These are phyloP conservation scores for Ambrosiella beaveri DNA, from an alignment of 2,329 filamentous ascomycete genomes.

Conservation along the genomic window DNA sequence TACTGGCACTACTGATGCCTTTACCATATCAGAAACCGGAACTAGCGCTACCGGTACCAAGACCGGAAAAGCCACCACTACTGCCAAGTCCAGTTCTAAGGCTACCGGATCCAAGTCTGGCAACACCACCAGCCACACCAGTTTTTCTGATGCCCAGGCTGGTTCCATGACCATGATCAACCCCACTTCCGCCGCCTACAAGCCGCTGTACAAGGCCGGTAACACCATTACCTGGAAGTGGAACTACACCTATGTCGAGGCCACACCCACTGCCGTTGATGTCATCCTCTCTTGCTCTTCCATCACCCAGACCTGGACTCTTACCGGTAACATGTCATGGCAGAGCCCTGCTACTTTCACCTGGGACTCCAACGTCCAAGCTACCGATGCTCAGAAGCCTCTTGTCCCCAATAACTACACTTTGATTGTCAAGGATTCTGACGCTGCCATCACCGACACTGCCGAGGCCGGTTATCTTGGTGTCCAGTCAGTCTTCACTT, in stretches of 20 bases:
- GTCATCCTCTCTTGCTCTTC: slow-evolving; percentile 38
- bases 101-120: slow-evolving; percentile 13
- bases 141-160: slow-evolving; percentile 23
- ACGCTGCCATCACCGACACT: slow-evolving; percentile 30
- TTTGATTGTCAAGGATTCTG: slow-evolving; percentile 43
- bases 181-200: slow-evolving; percentile 28
- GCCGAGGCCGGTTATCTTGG: slow-evolving; percentile 39
- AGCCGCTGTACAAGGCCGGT: slow-evolving; percentile 41
- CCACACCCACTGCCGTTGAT: slow-evolving; percentile 41
- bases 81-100: slow-evolving; percentile 15
- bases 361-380: slow-evolving; percentile 40
- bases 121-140: slow-evolving; percentile 20
- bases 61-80: slow-evolving; percentile 16
- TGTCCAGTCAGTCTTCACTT: slow-evolving; percentile 30
- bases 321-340: slow-evolving; percentile 47
- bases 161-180: slow-evolving; percentile 37
- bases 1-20: neutral
- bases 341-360: slow-evolving; percentile 31
- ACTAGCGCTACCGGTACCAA: slow-evolving; percentile 18
- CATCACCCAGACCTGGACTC: slow-evolving; percentile 37
- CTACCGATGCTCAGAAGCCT: slow-evolving; percentile 27
- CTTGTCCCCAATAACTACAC: slow-evolving; percentile 40
- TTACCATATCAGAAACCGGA: slow-evolving; percentile 8
- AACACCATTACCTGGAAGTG: slow-evolving; percentile 42
- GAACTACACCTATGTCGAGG: slow-evolving; percentile 47